Evolutionary conservation across 805 yeast genomes (phyloP), one percentile per base, ranked within the genome.

Genomic region (Torulaspora gathmanii): DNA sequence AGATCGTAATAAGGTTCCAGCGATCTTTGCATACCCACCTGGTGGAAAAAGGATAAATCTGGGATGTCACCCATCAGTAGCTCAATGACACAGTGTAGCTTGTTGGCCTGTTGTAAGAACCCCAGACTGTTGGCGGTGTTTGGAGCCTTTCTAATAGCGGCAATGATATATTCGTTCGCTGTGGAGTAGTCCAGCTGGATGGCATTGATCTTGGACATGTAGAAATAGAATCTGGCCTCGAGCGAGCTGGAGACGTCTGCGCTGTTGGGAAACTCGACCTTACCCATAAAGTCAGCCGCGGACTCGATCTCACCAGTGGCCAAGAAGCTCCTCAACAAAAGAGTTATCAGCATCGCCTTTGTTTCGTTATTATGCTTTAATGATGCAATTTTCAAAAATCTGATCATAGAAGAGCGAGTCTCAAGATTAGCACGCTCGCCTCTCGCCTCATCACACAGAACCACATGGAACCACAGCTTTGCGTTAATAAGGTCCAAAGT

Each of bases 131-230:
- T 78, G 35, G 78, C 74, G 1, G 95, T 86, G 65, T 88, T 96
- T 22, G 99, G 98, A 8, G 95, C 90, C 65, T 93, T 93, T 71
- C 99, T 83, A 43, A 90, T 84, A 2, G 99, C 96, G n/a, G 93
- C 88, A 45, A 88, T 85, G 45, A 86, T 86, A 61, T 81, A 88
- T 59, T 90, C 96, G 60, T 84, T 82, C 1, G 98, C 96, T 15
- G 86, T 73, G 1, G 95, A 81, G 67, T 93, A 93, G 68, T 93
- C 90, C 56, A 93, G 78, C 70, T 91, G 98, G 54, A 93, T 83
- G 4, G 97, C 88, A 58, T 80, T 81, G 60, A 93, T 86, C 53
- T 85, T 82, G n/a, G 96, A 91, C 63, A 89, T 70, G 61, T 93
- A 93, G 69, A 84, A 93, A 68, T 80, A 84, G 64, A 89, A 90